phyloP scores from a whole-genome alignment of 2,329 filamentous ascomycete genomes.

The Colletotrichum filicis region DNA sequence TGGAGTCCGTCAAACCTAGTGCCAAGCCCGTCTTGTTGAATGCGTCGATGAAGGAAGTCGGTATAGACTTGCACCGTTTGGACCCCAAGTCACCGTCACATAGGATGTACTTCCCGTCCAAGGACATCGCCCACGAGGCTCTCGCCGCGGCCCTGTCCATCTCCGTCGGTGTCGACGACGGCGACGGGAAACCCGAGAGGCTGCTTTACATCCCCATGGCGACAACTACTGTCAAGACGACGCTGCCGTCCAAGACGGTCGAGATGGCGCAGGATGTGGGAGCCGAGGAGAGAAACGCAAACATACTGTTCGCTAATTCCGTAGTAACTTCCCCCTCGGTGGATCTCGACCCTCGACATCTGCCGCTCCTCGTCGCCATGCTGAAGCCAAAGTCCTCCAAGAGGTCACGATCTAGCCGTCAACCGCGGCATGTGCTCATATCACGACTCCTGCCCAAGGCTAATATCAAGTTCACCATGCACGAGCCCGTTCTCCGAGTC shows the following conservation, averaged over 20 bases:
- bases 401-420: slow-evolving; percentile 37
- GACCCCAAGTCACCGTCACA: slow-evolving; percentile 94
- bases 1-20: slow-evolving; percentile 74
- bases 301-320: slow-evolving; percentile 95
- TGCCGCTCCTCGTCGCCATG: slow-evolving; percentile 85
- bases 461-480: slow-evolving; percentile 93
- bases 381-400: slow-evolving; percentile 65
- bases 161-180: slow-evolving; percentile 90
- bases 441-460: slow-evolving; percentile 94
- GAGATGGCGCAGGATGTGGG: slow-evolving; percentile 79
- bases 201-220: slow-evolving; percentile 97
- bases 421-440: slow-evolving; percentile 73
- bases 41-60: slow-evolving; percentile 95
- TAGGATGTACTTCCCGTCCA: slow-evolving; percentile 96
- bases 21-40: slow-evolving; percentile 83
- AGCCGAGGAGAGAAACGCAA: slow-evolving; percentile 88
- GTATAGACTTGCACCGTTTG: slow-evolving; percentile 89
- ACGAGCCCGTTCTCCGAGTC: slow-evolving; percentile 94
- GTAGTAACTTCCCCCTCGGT: slow-evolving; percentile 96
- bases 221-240: slow-evolving; percentile 94
- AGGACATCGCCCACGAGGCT: slow-evolving; percentile 95
- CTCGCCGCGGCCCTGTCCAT: slow-evolving; percentile 92
- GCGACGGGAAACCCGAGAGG: slow-evolving; percentile 85
- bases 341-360: slow-evolving; percentile 90
- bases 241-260: slow-evolving; percentile 92